phyloP scores from a whole-genome alignment of 2,329 filamentous ascomycete genomes.

The Teratosphaeria viscida region DNA sequence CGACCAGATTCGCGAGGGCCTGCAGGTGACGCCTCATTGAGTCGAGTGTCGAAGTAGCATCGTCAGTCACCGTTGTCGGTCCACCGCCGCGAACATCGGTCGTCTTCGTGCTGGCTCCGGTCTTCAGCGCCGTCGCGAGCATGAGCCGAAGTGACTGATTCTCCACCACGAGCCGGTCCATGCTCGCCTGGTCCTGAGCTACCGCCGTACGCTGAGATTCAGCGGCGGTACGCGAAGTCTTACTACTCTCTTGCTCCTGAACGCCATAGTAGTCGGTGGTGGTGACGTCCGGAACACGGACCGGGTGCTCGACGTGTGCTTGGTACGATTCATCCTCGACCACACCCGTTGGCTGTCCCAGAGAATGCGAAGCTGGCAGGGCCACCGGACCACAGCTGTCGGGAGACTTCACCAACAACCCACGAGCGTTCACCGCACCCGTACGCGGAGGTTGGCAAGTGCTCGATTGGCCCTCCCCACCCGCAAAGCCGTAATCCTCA shows the following conservation, averaged over 20 bases:
- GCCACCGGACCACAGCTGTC: not conserved
- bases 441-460: too few relatives aligned
- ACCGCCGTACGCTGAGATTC: not conserved
- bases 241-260: not conserved
- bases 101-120: not conserved
- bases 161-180: not conserved
- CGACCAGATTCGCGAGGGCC: not conserved
- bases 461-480: too few relatives aligned
- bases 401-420: not conserved
- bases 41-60: not conserved
- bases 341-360: not conserved
- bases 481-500: not conserved
- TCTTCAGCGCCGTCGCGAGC: not conserved
- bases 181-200: not conserved
- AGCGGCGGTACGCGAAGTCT: not conserved
- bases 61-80: not conserved
- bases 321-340: not conserved
- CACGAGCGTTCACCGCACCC: not conserved
- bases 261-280: not conserved
- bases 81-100: not conserved
- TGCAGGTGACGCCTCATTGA: not conserved
- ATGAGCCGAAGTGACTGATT: not conserved
- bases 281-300: not conserved
- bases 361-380: not conserved
- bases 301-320: not conserved